Evolutionary conservation across 257 asterid genomes (phyloP).

Genomic region (Solanum virginianum): DNA sequence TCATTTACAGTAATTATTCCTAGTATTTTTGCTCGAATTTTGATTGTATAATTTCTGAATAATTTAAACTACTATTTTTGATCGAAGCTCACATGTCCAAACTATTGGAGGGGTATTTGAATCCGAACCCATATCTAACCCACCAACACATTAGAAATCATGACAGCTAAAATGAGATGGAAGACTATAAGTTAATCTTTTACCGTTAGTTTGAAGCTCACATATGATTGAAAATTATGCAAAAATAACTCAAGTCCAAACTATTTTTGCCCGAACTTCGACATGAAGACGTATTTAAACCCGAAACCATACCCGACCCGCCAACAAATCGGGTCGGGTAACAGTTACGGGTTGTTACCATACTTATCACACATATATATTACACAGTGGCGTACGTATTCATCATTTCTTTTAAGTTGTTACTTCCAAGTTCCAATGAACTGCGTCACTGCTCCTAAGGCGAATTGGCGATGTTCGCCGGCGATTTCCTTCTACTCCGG

Average conservation of each 20-base stretch:
- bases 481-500: not conserved
- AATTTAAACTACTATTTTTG: no score
- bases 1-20: no score
- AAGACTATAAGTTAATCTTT: no score
- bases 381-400: not conserved
- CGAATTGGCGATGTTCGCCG: slow-evolving; percentile 11
- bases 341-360: not conserved
- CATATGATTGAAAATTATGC: not conserved
- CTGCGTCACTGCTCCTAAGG: not conserved
- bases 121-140: no score
- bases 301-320: not conserved
- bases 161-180: no score
- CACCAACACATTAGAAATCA: no score
- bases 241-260: not conserved
- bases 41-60: no score
- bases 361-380: not conserved
- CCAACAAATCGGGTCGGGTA: not conserved
- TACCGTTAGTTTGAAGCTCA: not conserved
- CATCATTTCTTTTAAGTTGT: not conserved
- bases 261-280: not conserved
- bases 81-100: no score
- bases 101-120: no score
- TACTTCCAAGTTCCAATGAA: not conserved
- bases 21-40: no score
- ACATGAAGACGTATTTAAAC: not conserved